Base-by-base conservation (phyloP, 1,284 basidiomycete genomes). In the Heliocybe sulcata region DNA sequence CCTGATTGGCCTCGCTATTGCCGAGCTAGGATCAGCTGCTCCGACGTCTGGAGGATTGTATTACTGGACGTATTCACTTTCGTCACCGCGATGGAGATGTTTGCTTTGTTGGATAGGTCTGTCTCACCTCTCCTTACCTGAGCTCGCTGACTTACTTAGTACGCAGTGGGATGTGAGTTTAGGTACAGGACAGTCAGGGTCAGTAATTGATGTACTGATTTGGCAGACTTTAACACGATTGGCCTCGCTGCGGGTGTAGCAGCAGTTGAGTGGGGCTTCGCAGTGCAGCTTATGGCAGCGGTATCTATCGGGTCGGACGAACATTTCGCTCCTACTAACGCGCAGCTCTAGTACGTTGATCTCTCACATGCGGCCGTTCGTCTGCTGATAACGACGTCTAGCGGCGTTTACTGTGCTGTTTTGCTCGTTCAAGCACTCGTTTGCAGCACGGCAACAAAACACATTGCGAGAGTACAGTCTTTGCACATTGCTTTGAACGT, bases 31-130 rank as follows among this genome's bases (percentile, higher is more conserved):
- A 0, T 87, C 83, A 12, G 82, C 85, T 3, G 87, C 86, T 80
- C 89, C 29, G 75, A 83, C 82, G 0, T 79, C 87, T 19, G 90
- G 89, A 54, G 90, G 90, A 1, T 74, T 91, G 9, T 91, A 91
- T 67, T 91, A 83, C 64, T 91, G 87, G 88, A 87, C 88, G 1
- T 82, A 88, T 60, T 76, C 77, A 1, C 69, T 85, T 0, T 81
- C 86, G 0, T 81, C 85, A 3, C 82, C 83, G 2, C 70, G 77
- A 45, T 89, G 76, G 68, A 72, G 83, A 16, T 85, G 82, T 56
- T 65, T 90, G 3, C 74, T 90, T 3, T 82, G 81, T 22, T 91
- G 90, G 89, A 76, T 87, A 31, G 38, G 38, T 42, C 4, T 42
- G 19, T 16, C 38, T 42, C 6, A 42, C 38, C 4, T 42, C n/a